Percentiles rank a stretch among this genome's conserved stretches.
These are phyloP conservation scores for Aspergillus homomorphus DNA, from an alignment of 495 filamentous ascomycete species.

Conservation along the genomic window DNA sequence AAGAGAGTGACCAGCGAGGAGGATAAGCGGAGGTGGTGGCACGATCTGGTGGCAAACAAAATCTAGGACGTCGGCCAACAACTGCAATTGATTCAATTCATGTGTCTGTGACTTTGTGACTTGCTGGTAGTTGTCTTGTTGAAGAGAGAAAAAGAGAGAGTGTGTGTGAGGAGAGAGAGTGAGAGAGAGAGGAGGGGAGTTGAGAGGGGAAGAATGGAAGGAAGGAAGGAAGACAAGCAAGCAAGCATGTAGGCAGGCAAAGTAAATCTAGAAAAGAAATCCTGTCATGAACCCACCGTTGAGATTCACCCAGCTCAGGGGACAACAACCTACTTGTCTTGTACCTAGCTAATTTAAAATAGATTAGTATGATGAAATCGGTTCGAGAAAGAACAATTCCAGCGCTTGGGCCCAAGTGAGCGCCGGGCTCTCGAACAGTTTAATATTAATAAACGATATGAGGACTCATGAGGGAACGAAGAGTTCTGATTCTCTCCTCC, in stretches of 20 bases:
- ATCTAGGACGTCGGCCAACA: too few species aligned
- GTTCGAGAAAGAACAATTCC: neutral
- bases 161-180: neutral
- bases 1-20: neutral
- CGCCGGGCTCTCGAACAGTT: neutral
- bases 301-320: neutral
- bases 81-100: too few species aligned
- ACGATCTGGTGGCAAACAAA: neutral
- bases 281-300: too few species aligned
- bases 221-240: neutral
- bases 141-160: neutral
- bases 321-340: neutral
- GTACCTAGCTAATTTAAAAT: neutral
- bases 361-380: neutral
- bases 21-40: neutral
- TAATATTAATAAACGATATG: neutral
- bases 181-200: neutral
- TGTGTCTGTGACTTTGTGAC: neutral
- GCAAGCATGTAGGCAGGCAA: neutral
- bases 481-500: too few species aligned
- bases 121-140: neutral
- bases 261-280: conserved; percentile 2
- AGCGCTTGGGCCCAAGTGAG: conserved; percentile 4
- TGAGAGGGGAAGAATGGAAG: conserved; percentile 1
- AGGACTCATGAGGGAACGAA: neutral